Conservation (phyloP, 805 yeast genomes). For the Hanseniaspora clermontiae region DNA sequence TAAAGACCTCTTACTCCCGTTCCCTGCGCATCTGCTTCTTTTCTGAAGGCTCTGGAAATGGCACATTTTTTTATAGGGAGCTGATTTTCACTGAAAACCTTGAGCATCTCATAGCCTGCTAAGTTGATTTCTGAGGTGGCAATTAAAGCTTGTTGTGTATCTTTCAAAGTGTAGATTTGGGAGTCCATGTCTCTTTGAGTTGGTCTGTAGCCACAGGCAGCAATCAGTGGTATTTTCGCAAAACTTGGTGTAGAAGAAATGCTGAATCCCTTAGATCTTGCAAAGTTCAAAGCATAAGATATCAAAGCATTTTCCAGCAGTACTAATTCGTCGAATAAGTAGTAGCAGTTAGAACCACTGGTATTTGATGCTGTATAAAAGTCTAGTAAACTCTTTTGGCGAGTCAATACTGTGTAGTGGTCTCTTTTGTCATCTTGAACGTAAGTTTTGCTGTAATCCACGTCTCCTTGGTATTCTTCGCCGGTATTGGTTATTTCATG, state of each 20-base stretch:
- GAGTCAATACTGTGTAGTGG: conserved; percentile 61
- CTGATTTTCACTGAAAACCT: conserved; percentile 24
- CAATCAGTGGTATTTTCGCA: conserved; percentile 60
- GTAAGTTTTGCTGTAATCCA: conserved; percentile 16
- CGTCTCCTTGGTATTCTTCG: conserved; percentile 6
- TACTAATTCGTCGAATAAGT: conserved; percentile 73
- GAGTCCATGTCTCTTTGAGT: conserved; percentile 76
- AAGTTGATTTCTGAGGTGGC: conserved; percentile 95
- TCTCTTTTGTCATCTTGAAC: conserved; percentile 29
- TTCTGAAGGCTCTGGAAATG: conserved; percentile 73
- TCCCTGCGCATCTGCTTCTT: conserved; percentile 97
- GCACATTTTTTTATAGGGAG: conserved; percentile 61
- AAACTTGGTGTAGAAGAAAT: conserved; percentile 76
- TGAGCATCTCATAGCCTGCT: conserved; percentile 62
- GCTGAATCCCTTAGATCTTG: conserved; percentile 53
- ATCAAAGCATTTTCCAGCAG: conserved; percentile 78
- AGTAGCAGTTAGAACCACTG: conserved; percentile 79
- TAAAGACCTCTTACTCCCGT: conserved; percentile 83
- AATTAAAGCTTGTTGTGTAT: conserved; percentile 40
- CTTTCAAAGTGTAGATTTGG: conserved; percentile 56
- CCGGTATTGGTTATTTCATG: conserved; percentile 4
- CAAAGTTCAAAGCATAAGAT: conserved; percentile 59
- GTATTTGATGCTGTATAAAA: conserved; percentile 58
- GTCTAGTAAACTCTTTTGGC: conserved; percentile 50
- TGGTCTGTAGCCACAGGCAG: conserved; percentile 92